Evolutionary conservation across 192 early-diverging fungal genomes (phyloP), one percentile per base, ranked within the genome.

Genomic region (Coemansia sp.): DNA sequence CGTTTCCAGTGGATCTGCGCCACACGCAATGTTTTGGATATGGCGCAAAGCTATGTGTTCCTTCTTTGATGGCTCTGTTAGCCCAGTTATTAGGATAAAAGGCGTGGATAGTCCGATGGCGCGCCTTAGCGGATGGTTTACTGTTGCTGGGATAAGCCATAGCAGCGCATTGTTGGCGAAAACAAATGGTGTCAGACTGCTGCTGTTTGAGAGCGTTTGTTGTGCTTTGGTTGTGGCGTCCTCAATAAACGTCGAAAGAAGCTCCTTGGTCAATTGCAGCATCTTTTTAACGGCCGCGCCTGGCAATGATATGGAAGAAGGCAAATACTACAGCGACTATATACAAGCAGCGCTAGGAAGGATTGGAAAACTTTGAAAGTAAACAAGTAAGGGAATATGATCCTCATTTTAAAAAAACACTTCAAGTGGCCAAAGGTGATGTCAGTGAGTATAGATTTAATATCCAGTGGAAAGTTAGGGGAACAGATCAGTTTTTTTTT

Each of bases 81-180:
- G 59, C 15, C 58, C 69, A 2, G 59, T 64, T 0, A 81, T 62
- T 16, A 81, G 67, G 53, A 81, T 81, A 46, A 81, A 75, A 10
- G 72, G 33, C 5, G 67, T 63, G 2, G 63, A 42, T 12, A 75
- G 72, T 7, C 79, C 70, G 29, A 81, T 42, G 1, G 66, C 60
- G 4, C 67, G 64, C 6, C 73, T 63, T 10, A 81, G 63, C 13
- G 79, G 79, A 45, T 81, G 79, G 64, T 72, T 67, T 37, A 75
- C 67, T 5, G 33, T 3, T 2, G 59, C 10, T 1, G 73, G 73
- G 18, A 81, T 26, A 18, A 70, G 64, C 72, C 72, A 75, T 43
- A 81, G 61, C 7, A 67, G 61, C 20, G 70, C 63, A 4, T 61
- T 67, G 31, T 59, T 66, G n/a, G 70, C 79, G 53, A 81, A 81